Percentiles rank a stretch among this genome's conserved stretches.
Evolutionary conservation across 345 rosid species (phyloP).

Genomic region (Kandelia obovata): DNA sequence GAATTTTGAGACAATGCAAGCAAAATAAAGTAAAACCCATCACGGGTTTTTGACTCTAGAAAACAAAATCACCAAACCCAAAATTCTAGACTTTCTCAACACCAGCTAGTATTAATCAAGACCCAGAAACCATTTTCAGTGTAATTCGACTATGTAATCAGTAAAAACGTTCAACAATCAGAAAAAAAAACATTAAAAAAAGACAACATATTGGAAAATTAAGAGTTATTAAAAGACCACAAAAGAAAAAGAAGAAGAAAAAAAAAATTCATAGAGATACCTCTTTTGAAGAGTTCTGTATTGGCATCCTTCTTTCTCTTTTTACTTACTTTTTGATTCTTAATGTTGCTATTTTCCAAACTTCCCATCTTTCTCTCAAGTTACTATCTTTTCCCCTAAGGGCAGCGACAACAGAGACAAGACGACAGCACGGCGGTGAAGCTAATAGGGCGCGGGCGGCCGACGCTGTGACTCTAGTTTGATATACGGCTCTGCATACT

Average conservation of each 20-base stretch:
- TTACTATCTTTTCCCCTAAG: background rate
- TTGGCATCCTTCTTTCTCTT: background rate
- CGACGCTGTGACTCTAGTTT: too few species aligned
- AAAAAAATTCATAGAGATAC: conserved; percentile 2
- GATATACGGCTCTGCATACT: too few species aligned
- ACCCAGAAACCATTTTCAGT: background rate
- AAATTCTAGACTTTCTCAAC: background rate
- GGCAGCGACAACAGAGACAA: background rate
- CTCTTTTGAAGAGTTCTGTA: background rate
- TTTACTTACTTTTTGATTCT: background rate
- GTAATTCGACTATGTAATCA: background rate
- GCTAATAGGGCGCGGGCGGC: too few species aligned
- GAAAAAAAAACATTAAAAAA: too few species aligned
- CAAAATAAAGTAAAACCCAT: background rate
- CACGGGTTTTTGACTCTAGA: background rate
- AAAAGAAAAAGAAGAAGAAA: background rate
- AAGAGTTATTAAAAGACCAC: background rate
- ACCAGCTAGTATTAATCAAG: background rate
- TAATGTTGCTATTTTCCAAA: background rate
- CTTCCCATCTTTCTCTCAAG: conserved; percentile 6
- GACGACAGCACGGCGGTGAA: background rate
- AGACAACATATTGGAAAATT: background rate
- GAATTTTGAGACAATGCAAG: too few species aligned
- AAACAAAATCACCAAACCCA: too few species aligned
- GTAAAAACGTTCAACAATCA: too few species aligned